Base-by-base conservation (phyloP, 306 rosid species). In the Gleditsia sinensis region DNA sequence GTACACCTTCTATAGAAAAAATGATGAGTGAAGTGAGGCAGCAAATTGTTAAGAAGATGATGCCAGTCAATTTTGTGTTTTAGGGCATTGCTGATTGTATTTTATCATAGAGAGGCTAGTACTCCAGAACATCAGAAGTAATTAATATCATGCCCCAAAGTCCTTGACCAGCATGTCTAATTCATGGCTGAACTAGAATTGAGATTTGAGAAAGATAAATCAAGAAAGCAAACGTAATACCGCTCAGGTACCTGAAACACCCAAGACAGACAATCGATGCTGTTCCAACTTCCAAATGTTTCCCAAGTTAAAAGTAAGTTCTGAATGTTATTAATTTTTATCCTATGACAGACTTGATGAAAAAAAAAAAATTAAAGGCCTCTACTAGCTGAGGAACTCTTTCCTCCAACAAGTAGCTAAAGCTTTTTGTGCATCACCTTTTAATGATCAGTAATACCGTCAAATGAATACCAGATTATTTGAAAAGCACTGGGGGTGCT, bases 381-480 rank as follows among this genome's bases (percentile, higher is more conserved):
- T 23, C 21, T 32, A 57, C 24, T 30, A 21, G 13, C 30, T 11
- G 9, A 77, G 30, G 46, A 59, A 55, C 69, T 34, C 49, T 21
- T 57, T 16, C 37, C 40, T 58, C 33, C 71, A 13, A 25, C 33
- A 33, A 43, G 56, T 33, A 53, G 39, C 10, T 42, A 9, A 14
- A 43, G 24, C 30, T 63, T 68, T 7, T 30, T 19, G 46, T 21
- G n/a, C n/a, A n/a, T 63, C 71, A 36, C 74, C 77, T 54, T 24
- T 21, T 53, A 46, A 51, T 51, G 67, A 53, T 53, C 40, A 51
- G 12, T 27, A 14, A 63, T 63, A 42, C 27, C 21, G 53, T 71
- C 45, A 1, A 56, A 50, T 19, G 53, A 55, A 58, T 37, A 11
- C n/a, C n/a, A 25, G 28, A 58, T 64, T 69, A 28, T 30, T 53